phyloP scores from a whole-genome alignment of 768 basidiomycete species.

The Suillus lakei region DNA sequence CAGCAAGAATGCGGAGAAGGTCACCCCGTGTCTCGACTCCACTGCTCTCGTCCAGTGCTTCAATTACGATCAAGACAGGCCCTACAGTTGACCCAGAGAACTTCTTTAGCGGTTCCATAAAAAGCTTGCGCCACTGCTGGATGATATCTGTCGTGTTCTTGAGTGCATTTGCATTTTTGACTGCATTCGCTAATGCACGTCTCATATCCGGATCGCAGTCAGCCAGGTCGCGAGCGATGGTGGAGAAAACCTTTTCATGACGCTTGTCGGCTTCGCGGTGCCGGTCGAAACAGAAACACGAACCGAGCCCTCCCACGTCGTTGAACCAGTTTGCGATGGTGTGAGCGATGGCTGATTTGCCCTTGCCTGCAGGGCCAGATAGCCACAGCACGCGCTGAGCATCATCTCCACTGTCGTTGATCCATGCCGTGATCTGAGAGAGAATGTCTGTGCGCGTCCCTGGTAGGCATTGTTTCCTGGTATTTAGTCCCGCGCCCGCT shows the following conservation, averaged over 20 bases:
- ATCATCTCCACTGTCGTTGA: not conserved
- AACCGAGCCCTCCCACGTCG: conserved; percentile 19
- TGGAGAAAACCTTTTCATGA: conserved; percentile 30
- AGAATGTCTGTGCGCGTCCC: conserved; percentile 21
- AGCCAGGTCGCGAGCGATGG: conserved; percentile 31
- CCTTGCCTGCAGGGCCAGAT: conserved; percentile 24
- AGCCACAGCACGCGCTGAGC: conserved; percentile 18
- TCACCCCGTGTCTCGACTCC: conserved; percentile 11
- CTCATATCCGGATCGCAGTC: conserved; percentile 15
- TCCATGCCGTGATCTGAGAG: conserved; percentile 22
- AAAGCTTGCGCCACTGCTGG: conserved; percentile 22
- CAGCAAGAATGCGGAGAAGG: conserved; percentile 26
- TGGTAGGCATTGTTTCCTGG: conserved; percentile 15
- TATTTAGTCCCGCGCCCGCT: not conserved
- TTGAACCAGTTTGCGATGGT: conserved; percentile 19
- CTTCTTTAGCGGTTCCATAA: conserved; percentile 16
- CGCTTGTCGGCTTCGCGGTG: conserved; percentile 1
- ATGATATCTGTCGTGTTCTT: not conserved
- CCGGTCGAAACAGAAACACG: conserved; percentile 23
- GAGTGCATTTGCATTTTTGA: conserved; percentile 4
- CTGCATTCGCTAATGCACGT: not conserved
- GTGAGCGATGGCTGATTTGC: conserved; percentile 34
- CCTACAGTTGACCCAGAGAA: conserved; percentile 9
- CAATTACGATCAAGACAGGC: conserved; percentile 30
- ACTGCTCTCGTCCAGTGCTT: conserved; percentile 26